phyloP scores from a whole-genome alignment of 176 grass and related monocot genomes.

The Typha latifolia region DNA sequence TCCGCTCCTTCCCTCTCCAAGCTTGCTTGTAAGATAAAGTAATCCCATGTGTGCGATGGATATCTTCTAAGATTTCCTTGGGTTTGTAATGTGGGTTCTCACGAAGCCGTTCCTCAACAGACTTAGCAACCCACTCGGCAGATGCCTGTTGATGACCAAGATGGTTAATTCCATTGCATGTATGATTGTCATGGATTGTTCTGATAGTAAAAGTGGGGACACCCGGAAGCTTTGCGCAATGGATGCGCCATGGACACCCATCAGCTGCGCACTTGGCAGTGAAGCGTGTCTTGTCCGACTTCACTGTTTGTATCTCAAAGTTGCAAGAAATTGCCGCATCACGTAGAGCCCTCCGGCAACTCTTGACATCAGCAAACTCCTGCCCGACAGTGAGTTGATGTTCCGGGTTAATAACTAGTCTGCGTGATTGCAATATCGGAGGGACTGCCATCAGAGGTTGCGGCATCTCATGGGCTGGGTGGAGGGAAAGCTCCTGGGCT shows the following conservation, averaged over 20 bases:
- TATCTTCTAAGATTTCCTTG: slow-evolving; percentile 96
- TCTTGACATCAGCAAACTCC: slow-evolving; percentile 84
- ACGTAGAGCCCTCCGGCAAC: slow-evolving; percentile 75
- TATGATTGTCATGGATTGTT: slow-evolving; percentile 79
- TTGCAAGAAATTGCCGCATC: slow-evolving; percentile 87
- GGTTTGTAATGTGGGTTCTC: slow-evolving; percentile 96
- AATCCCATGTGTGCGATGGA: slow-evolving; percentile 88
- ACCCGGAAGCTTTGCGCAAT: slow-evolving; percentile 82
- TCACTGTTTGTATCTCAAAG: slow-evolving; percentile 96
- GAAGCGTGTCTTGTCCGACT: slow-evolving; percentile 82
- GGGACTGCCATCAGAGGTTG: slow-evolving; percentile 42
- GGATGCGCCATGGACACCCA: slow-evolving; percentile 82
- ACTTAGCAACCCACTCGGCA: slow-evolving; percentile 88
- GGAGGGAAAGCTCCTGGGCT: slow-evolving; percentile 62
- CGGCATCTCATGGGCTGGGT: slow-evolving; percentile 41
- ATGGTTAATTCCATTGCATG: slow-evolving; percentile 73
- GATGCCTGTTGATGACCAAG: slow-evolving; percentile 97
- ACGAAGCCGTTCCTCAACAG: slow-evolving; percentile 76
- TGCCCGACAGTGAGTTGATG: slow-evolving; percentile 71
- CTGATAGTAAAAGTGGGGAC: slow-evolving; percentile 87
- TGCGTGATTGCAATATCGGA: slow-evolving; percentile 65
- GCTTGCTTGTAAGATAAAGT: slow-evolving; percentile 97
- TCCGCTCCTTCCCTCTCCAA: slow-evolving; percentile 98
- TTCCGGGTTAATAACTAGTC: slow-evolving; percentile 42
- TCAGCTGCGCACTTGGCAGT: slow-evolving; percentile 85